Evolutionary conservation across 306 rosid genomes (phyloP), one percentile per base, ranked within the genome.

Genomic region (Sophora flavescens): DNA sequence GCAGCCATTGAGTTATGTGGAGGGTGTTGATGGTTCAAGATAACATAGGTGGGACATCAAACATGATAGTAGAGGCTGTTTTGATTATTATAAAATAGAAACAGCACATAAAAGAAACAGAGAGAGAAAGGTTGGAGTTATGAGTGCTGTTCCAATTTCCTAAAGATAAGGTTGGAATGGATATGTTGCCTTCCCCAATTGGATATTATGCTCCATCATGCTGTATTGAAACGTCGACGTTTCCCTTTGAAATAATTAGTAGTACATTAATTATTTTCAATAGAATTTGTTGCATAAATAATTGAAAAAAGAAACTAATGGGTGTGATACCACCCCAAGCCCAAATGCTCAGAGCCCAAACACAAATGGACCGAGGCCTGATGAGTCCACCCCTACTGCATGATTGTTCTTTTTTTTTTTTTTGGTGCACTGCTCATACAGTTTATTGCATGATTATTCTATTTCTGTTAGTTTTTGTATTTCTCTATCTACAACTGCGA

Each of bases 1-100:
- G 88, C 70, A 78, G 84, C 83, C 84, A 86, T 86, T 75, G 69
- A 63, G 22, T 41, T 52, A 59, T 57, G 68, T 14, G 6, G 39
- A 33, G 22, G 59, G 54, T 47, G 52, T 7, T 58, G 36, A 7
- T 69, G 80, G 48, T 5, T 68, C 0, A 18, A 17, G 66, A 72
- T 15, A 41, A 57, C 15, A 35, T 10, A 32, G 80, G 28, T 53
- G 67, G 50, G 56, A 48, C 6, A 18, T 6, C 26, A 69, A 28
- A 48, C 73, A 68, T 68, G 74, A 48, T 15, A 28, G 26, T 6
- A 45, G n/a, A 11, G 15, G 51, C 51, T 45, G 15, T 14, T 70
- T 61, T 42, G 33, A 22, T 63, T 14, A 60, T 45, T 28, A 28
- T 28, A 76, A 54, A 75, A 45, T 5, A 22, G 57, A 59, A 76